These are phyloP conservation scores for Capronia americana DNA, from an alignment of 2,329 filamentous ascomycete genomes.

Conservation along the genomic window DNA sequence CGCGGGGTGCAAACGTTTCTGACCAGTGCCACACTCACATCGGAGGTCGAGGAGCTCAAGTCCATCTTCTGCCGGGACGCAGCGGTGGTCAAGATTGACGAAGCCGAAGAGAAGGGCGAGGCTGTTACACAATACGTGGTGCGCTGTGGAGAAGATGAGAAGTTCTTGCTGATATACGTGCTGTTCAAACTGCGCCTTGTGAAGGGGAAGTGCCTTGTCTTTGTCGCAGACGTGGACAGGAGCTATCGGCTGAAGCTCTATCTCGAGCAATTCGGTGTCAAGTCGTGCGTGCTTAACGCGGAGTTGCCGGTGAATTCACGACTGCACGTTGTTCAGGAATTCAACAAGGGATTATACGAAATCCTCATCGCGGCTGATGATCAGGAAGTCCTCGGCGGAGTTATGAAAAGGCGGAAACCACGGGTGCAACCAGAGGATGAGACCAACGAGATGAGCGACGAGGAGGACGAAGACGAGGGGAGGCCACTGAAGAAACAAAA, in stretches of 20 bases:
- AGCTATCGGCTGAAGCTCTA: slow-evolving; percentile 94
- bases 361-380: slow-evolving; percentile 97
- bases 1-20: slow-evolving; percentile 87
- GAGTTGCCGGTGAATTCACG: slow-evolving; percentile 92
- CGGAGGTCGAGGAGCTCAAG: slow-evolving; percentile 85
- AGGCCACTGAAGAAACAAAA: slow-evolving; percentile 66
- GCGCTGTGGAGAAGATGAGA: slow-evolving; percentile 93
- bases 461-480: slow-evolving; percentile 47
- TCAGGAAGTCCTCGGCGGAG: slow-evolving; percentile 75
- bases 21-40: slow-evolving; percentile 90
- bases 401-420: slow-evolving; percentile 41
- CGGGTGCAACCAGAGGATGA: slow-evolving; percentile 39
- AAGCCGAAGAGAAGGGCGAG: slow-evolving; percentile 76
- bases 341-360: slow-evolving; percentile 96
- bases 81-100: slow-evolving; percentile 79
- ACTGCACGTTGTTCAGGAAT: slow-evolving; percentile 94
- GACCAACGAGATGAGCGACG: slow-evolving; percentile 46
- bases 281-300: slow-evolving; percentile 90
- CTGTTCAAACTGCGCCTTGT: slow-evolving; percentile 95
- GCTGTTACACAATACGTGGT: slow-evolving; percentile 87
- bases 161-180: slow-evolving; percentile 89
- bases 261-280: slow-evolving; percentile 94
- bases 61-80: slow-evolving; percentile 84
- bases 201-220: slow-evolving; percentile 87
- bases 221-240: slow-evolving; percentile 83